Evolutionary conservation across 2,329 filamentous ascomycete species (phyloP).

Genomic region (Diaporthe citrichinensis): DNA sequence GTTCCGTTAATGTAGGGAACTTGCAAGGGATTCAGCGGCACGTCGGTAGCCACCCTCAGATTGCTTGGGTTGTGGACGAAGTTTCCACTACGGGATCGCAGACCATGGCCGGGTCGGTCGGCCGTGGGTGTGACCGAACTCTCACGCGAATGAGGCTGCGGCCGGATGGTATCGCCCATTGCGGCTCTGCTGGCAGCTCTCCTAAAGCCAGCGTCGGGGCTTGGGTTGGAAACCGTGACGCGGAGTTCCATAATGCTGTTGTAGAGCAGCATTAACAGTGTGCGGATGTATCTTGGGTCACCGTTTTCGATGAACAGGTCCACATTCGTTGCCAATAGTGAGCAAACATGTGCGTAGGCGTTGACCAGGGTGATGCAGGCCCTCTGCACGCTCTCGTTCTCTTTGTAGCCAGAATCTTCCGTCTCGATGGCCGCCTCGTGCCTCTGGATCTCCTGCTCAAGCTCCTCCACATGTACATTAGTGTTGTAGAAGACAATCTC

Average conservation of each 20-base stretch:
- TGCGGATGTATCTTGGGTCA: conserved; percentile 76
- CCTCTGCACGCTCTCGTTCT: conserved; percentile 75
- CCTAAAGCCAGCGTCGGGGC: conserved; percentile 48
- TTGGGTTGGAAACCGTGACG: conserved; percentile 61
- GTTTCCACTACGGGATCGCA: conserved; percentile 55
- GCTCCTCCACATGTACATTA: conserved; percentile 74
- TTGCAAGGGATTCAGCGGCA: conserved; percentile 49
- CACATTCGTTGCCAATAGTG: conserved; percentile 72
- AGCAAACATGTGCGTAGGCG: conserved; percentile 76
- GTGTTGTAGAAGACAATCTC: conserved; percentile 79
- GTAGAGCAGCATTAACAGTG: conserved; percentile 73
- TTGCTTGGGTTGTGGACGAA: conserved; percentile 66
- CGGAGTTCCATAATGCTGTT: conserved; percentile 78
- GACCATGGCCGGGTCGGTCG: conserved; percentile 58
- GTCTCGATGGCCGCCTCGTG: conserved; percentile 67
- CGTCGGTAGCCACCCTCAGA: conserved; percentile 70
- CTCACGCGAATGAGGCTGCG: conserved; percentile 60
- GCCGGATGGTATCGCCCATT: conserved; percentile 64
- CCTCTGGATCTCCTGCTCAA: conserved; percentile 75
- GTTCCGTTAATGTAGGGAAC: conserved; percentile 63
- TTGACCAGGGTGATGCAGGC: conserved; percentile 75
- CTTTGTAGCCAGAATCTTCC: conserved; percentile 63
- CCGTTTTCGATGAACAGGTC: conserved; percentile 76
- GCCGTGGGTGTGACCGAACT: conserved; percentile 67
- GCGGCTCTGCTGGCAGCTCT: conserved; percentile 46